These are phyloP conservation scores for Trichoderma virens DNA, from an alignment of 495 filamentous ascomycete species.

Conservation along the genomic window DNA sequence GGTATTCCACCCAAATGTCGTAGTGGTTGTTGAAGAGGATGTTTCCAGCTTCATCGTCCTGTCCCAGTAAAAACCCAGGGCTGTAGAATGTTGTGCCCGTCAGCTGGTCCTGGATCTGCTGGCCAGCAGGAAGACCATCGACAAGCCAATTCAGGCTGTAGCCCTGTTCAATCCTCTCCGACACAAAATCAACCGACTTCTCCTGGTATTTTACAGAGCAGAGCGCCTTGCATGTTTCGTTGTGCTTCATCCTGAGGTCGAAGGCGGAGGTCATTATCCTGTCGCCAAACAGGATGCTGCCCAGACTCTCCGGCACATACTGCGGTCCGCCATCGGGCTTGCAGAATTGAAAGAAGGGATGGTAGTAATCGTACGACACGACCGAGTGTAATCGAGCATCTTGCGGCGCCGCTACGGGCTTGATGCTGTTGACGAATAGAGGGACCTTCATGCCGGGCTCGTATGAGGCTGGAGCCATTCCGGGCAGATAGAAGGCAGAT, in stretches of 20 bases:
- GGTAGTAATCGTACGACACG: slow-evolving; percentile 92
- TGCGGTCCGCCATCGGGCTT: slow-evolving; percentile 63
- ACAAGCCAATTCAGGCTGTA: slow-evolving; percentile 94
- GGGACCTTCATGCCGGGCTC: slow-evolving; percentile 66
- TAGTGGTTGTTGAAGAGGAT: slow-evolving; percentile 83
- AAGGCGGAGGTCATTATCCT: slow-evolving; percentile 89
- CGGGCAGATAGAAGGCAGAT: slow-evolving; percentile 88
- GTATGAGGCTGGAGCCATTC: slow-evolving; percentile 92
- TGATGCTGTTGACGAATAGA: slow-evolving; percentile 86
- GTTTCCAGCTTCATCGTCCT: slow-evolving; percentile 42
- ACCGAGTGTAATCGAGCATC: slow-evolving; percentile 83
- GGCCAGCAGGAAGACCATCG: slow-evolving; percentile 86
- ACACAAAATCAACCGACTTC: slow-evolving; percentile 68
- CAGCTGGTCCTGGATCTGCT: slow-evolving; percentile 62
- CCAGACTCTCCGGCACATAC: slow-evolving; percentile 76
- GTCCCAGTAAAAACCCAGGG: slow-evolving; percentile 82
- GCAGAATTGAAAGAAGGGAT: slow-evolving; percentile 80
- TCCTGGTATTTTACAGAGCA: slow-evolving; percentile 63
- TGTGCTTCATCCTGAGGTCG: slow-evolving; percentile 71
- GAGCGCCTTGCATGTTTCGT: slow-evolving; percentile 77
- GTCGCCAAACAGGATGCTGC: slow-evolving; percentile 94
- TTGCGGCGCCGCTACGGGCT: slow-evolving; percentile 64
- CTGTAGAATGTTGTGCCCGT: slow-evolving; percentile 72
- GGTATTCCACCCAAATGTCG: slow-evolving; percentile 89
- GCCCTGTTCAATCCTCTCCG: slow-evolving; percentile 67